Percentiles rank a stretch among this genome's conserved stretches.
Conservation (phyloP, 805 yeast genomes). For the Gaillardinia entomophila region DNA sequence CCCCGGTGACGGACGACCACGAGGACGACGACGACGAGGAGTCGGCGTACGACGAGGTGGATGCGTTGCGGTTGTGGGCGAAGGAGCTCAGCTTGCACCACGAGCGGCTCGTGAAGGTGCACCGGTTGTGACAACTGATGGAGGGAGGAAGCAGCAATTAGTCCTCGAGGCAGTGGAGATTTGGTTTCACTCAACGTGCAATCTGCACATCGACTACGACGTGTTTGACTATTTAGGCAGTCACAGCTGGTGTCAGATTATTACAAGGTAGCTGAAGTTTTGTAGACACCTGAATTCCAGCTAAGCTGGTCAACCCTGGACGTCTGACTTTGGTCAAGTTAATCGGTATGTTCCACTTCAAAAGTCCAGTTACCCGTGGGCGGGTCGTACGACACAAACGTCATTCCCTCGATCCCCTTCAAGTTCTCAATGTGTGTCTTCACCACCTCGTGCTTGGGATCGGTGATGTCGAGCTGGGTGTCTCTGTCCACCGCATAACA, state of each 20-base stretch:
- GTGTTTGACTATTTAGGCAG: no score
- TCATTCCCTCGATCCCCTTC: constrained; percentile 51
- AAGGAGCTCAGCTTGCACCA: constrained; percentile 8
- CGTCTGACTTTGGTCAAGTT: no score
- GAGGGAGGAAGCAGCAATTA: no score
- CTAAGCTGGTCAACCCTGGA: no score
- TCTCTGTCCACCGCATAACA: constrained; percentile 78
- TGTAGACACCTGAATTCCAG: no score
- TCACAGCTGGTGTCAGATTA: no score
- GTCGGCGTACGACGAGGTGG: constrained; percentile 6
- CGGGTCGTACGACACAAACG: constrained; percentile 74
- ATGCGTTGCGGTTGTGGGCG: constrained; percentile 10
- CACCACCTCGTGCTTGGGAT: constrained; percentile 68
- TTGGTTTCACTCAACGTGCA: no score
- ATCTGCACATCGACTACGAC: no score
- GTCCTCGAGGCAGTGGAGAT: no score
- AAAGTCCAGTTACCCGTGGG: constrained; percentile 70
- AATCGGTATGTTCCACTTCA: constrained; percentile 27
- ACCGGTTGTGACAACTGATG: no score
- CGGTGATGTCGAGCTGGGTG: constrained; percentile 67
- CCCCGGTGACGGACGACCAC: constrained; percentile 1
- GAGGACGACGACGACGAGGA: constrained; percentile 12
- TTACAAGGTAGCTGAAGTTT: no score
- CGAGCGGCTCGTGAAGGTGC: no score
- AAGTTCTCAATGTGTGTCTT: constrained; percentile 64